Conservation (phyloP, 2,329 filamentous ascomycete species). For the Didymella exigua region DNA sequence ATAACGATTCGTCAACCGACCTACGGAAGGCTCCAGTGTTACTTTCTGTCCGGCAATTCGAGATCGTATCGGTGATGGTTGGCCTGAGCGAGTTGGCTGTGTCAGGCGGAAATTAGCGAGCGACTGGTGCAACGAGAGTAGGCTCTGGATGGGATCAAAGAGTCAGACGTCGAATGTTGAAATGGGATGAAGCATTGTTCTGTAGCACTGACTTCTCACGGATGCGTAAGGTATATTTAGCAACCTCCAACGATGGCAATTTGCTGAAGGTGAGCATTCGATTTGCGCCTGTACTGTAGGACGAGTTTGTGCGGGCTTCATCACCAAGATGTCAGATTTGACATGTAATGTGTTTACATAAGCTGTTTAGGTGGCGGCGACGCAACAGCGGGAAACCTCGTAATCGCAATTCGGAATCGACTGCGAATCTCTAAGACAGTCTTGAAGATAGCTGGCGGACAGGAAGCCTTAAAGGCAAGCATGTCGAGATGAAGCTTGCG, state of each 20-base stretch:
- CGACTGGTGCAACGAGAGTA: neutral
- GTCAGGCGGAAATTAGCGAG: neutral
- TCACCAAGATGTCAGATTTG: conserved; percentile 1
- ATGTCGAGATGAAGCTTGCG: conserved; percentile 3
- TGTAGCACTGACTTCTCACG: conserved; percentile 4
- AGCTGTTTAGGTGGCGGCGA: neutral
- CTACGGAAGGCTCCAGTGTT: neutral
- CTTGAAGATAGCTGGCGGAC: neutral
- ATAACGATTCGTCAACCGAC: neutral
- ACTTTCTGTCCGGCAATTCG: neutral
- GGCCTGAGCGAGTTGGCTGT: conserved; percentile 8
- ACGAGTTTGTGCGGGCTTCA: conserved; percentile 1
- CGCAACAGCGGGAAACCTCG: neutral
- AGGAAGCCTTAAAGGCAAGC: neutral
- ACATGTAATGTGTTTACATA: conserved; percentile 1
- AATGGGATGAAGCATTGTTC: neutral
- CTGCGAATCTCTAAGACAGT: neutral
- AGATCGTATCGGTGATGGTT: neutral
- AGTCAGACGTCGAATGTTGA: neutral
- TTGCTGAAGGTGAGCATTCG: neutral
- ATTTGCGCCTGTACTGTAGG: neutral
- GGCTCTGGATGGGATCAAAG: neutral
- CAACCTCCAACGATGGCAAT: neutral
- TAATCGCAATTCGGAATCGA: neutral
- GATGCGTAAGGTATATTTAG: conserved; percentile 18